Percentiles rank a stretch among this genome's conserved stretches.
phyloP scores from a whole-genome alignment of 23 red algal genomes.

The Gracilariopsis chorda region DNA sequence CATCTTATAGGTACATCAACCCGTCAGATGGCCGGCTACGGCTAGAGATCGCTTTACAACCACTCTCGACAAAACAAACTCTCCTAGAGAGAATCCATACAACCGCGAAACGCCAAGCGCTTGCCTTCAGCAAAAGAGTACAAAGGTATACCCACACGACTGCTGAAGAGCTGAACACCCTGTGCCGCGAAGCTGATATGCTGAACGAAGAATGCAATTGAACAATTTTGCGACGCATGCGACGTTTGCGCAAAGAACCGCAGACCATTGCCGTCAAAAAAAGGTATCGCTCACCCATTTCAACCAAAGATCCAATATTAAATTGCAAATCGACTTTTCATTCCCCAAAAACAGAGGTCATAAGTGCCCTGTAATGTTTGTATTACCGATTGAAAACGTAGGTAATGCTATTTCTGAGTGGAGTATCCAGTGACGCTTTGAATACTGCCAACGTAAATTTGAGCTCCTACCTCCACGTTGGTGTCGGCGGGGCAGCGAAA shows the following conservation, averaged over 20 bases:
- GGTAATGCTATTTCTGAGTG: no score
- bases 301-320: background rate
- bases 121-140: background rate
- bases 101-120: background rate
- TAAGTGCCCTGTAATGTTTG: background rate
- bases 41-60: no score
- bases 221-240: background rate
- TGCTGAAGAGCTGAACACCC: background rate
- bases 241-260: background rate
- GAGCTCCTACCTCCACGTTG: no score
- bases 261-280: background rate
- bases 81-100: background rate
- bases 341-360: background rate
- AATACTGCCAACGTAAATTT: no score
- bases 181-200: background rate
- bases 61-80: background rate
- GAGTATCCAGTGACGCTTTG: no score
- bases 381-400: no score
- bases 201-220: background rate
- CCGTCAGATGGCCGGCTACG: no score
- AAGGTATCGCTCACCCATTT: conserved; percentile 26
- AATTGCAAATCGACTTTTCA: conserved; percentile 19
- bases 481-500: no score
- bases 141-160: conserved; percentile 12
- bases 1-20: background rate